These are phyloP conservation scores for Stephanodiscus triporus DNA, from an alignment of 108 stramenopile genomes.

Conservation along the genomic window DNA sequence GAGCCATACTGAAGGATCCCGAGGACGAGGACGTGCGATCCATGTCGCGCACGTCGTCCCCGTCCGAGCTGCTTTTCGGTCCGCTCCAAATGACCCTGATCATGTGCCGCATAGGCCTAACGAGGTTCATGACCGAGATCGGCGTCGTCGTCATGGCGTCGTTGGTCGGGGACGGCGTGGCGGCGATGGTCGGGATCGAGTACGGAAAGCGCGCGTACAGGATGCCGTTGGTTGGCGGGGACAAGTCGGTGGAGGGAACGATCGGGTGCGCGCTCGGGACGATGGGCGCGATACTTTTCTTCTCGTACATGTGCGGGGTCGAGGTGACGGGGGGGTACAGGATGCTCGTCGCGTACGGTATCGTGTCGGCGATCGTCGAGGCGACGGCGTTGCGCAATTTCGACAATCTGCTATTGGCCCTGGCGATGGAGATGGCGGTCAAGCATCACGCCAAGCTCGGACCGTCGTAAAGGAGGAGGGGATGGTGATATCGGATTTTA, in stretches of 20 bases:
- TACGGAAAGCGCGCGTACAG: constrained; percentile 70
- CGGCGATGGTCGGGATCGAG: constrained; percentile 59
- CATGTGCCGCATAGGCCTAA: constrained; percentile 64
- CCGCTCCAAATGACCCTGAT: constrained; percentile 66
- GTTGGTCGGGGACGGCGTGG: constrained; percentile 69
- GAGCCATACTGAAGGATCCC: constrained; percentile 67
- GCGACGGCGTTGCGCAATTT: constrained; percentile 64
- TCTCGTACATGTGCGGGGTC: constrained; percentile 56
- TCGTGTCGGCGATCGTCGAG: constrained; percentile 71
- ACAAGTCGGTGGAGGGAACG: constrained; percentile 79
- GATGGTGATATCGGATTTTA: too few species aligned
- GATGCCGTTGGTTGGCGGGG: constrained; percentile 54
- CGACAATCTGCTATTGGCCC: constrained; percentile 68
- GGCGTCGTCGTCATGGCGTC: constrained; percentile 61
- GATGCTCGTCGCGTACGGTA: constrained; percentile 54
- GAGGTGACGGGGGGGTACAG: constrained; percentile 19
- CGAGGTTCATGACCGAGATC: constrained; percentile 56
- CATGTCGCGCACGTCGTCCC: constrained; percentile 66
- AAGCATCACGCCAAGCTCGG: constrained; percentile 11
- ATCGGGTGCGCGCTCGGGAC: constrained; percentile 75
- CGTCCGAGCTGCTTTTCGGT: constrained; percentile 70
- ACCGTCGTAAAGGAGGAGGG: too few species aligned
- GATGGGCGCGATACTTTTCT: constrained; percentile 58
- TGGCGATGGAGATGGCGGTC: constrained; percentile 48
- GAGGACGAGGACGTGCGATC: constrained; percentile 70